These are phyloP conservation scores for Colletotrichum sp. DNA, from an alignment of 2,329 filamentous ascomycete species.

Conservation along the genomic window DNA sequence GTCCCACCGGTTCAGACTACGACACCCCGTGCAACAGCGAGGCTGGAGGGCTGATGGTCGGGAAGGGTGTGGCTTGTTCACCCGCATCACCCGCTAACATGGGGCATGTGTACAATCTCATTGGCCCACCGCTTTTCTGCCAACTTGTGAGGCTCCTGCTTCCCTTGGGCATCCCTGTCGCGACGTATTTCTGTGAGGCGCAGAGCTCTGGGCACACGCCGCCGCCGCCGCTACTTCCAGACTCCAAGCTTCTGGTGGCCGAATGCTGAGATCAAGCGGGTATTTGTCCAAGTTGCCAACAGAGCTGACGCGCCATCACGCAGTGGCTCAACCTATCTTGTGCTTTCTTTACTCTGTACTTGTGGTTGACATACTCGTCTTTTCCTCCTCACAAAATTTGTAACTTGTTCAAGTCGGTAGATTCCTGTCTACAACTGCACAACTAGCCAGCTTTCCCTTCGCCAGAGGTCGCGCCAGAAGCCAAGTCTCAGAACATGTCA, in stretches of 20 bases:
- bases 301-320: constrained; percentile 14
- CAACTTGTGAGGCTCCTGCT: not conserved
- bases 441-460: not conserved
- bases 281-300: constrained; percentile 15
- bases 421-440: not conserved
- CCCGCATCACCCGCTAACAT: not conserved
- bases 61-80: constrained; percentile 3
- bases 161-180: constrained; percentile 14
- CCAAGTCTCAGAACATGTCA: constrained; percentile 47
- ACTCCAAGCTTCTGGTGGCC: constrained; percentile 11
- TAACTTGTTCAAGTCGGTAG: not conserved
- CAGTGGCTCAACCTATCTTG: not conserved
- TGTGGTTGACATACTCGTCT: not conserved
- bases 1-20: not conserved
- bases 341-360: not conserved
- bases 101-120: not conserved
- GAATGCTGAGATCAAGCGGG: constrained; percentile 9
- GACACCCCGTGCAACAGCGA: constrained; percentile 1
- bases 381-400: not conserved
- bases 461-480: not conserved
- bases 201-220: constrained; percentile 21
- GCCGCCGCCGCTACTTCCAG: constrained; percentile 12
- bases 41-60: constrained; percentile 10
- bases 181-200: constrained; percentile 18
- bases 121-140: not conserved